Conservation (phyloP, 2,329 filamentous ascomycete genomes). For the Pestalotiopsis sp. region DNA sequence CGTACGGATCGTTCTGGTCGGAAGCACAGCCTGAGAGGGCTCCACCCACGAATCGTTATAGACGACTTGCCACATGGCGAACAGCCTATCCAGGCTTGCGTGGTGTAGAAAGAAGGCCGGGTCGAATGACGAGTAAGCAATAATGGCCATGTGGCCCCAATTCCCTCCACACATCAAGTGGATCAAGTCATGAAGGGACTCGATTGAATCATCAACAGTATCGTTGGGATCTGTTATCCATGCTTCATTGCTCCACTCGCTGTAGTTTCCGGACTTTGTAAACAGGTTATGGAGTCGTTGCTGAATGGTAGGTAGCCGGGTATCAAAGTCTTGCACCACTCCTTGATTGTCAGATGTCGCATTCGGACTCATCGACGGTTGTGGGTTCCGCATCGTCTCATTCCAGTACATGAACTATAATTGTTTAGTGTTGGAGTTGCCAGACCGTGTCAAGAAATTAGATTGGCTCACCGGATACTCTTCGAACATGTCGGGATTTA, state of each 20-base stretch:
- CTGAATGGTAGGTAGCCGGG: conserved; percentile 54
- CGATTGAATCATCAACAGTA: conserved; percentile 61
- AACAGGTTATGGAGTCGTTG: conserved; percentile 68
- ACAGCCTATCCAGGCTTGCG: conserved; percentile 70
- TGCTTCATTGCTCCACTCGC: conserved; percentile 68
- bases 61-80: conserved; percentile 76
- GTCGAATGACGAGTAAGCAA: conserved; percentile 75
- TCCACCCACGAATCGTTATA: conserved; percentile 68
- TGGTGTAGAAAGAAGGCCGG: conserved; percentile 80
- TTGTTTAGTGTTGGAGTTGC: neutral
- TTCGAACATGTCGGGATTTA: conserved; percentile 58
- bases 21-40: conserved; percentile 52
- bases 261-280: conserved; percentile 67
- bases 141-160: conserved; percentile 63
- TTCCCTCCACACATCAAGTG: conserved; percentile 59
- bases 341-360: conserved; percentile 60
- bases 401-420: conserved; percentile 58
- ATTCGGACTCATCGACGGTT: conserved; percentile 34
- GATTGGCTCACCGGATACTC: conserved; percentile 55
- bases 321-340: conserved; percentile 52
- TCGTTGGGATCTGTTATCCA: conserved; percentile 52
- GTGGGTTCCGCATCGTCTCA: conserved; percentile 59
- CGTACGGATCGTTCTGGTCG: conserved; percentile 60
- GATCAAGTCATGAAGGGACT: conserved; percentile 64
- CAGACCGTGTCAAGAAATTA: neutral